phyloP scores from a whole-genome alignment of 495 filamentous ascomycete species.

The Halenospora varia region DNA sequence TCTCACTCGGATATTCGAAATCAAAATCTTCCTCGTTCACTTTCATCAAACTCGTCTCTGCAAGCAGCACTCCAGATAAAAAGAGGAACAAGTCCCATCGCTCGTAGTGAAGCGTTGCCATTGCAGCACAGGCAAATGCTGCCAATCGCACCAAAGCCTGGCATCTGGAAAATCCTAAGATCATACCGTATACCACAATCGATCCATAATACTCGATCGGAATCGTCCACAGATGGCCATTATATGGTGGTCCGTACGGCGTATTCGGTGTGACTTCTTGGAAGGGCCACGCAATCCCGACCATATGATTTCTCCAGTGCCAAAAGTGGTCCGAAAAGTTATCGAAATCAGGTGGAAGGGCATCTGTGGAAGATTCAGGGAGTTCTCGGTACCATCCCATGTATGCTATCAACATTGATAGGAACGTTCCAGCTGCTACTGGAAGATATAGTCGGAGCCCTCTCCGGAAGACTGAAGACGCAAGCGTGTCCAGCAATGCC shows the following conservation, averaged over 20 bases:
- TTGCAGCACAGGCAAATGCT: constrained; percentile 40
- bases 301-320: constrained; percentile 44
- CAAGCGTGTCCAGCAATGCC: constrained; percentile 30
- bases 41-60: constrained; percentile 47
- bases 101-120: constrained; percentile 52
- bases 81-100: constrained; percentile 45
- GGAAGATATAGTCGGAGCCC: constrained; percentile 58
- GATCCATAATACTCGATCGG: constrained; percentile 63
- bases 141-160: constrained; percentile 34
- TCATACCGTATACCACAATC: constrained; percentile 57
- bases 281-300: constrained; percentile 29
- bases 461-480: constrained; percentile 60
- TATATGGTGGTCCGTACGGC: constrained; percentile 35
- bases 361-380: neutral
- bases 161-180: constrained; percentile 47
- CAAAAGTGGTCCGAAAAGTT: constrained; percentile 42
- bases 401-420: constrained; percentile 45
- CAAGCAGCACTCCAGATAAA: constrained; percentile 52
- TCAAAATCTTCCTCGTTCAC: constrained; percentile 8
- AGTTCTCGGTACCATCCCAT: constrained; percentile 38
- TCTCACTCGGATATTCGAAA: constrained; percentile 1
- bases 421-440: constrained; percentile 51
- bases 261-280: constrained; percentile 43
- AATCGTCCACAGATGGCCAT: constrained; percentile 69
- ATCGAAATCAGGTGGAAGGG: constrained; percentile 18